Evolutionary conservation across 2,329 filamentous ascomycete genomes (phyloP), one percentile per base, ranked within the genome.

Genomic region (Phyllosticta citriasiana): DNA sequence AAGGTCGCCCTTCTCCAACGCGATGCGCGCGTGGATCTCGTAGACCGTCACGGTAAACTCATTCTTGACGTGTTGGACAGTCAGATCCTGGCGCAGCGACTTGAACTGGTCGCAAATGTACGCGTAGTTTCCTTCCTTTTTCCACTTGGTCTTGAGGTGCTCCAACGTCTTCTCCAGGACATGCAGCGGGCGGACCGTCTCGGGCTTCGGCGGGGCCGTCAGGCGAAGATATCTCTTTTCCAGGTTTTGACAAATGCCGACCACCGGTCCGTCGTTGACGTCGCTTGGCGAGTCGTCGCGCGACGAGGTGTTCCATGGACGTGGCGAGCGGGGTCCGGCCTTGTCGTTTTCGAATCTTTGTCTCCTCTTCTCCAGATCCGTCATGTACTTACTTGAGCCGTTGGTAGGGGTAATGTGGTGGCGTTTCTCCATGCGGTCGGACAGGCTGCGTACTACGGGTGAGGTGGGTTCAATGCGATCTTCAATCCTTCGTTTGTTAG

Each of bases 31-130:
- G 78, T 99, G 94, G 64, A 93, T 95, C 78, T 99, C 94, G 77
- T 99, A 99, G 55, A 97, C 94, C 65, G 84, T 88, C 65, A 97
- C 92, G 26, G 94, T 97, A 73, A 99, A 97, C 59, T 95, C 89
- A 76, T 91, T 96, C 78, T 91, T 92, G 78, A 99, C 91, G 71
- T 90, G 93, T 77, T 99, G 94, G 60, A 99, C 94, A 50, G 94
- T 99, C 73, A 99, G 82, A 79, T 99, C 94, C 81, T 99, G 94
- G 64, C 94, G 90, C 74, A 99, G 83, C 16, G 94, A 97, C 76
- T 99, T 99, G 82, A 99, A 96, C 81, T 99, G 94, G 73, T 99
- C 92, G 83, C 94, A 97, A 65, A 97, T 96, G 77, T 97, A 99
- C 67, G 85, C 87, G 76, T 99, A 99, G 77, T 97, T 96, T 77